These are phyloP conservation scores for Raddia distichophylla DNA, from an alignment of 176 grass and related monocot genomes.

Conservation along the genomic window DNA sequence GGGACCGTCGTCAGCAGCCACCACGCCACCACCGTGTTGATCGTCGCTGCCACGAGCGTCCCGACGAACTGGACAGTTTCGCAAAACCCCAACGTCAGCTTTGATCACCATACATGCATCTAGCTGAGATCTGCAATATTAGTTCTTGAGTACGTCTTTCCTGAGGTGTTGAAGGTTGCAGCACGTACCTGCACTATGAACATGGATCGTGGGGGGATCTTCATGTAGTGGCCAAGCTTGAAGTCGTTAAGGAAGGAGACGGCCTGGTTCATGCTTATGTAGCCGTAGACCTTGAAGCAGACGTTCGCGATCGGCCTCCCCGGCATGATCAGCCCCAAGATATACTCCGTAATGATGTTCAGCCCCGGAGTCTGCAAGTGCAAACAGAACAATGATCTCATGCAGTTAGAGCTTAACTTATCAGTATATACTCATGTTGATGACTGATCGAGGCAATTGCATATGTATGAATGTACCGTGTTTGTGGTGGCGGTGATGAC, in stretches of 20 bases:
- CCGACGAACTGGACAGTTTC: constrained; percentile 57
- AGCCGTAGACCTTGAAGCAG: constrained; percentile 96
- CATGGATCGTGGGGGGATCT: constrained; percentile 89
- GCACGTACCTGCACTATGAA: constrained; percentile 80
- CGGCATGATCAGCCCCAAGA: constrained; percentile 74
- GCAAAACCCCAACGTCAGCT: too few species aligned
- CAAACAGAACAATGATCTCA: not conserved
- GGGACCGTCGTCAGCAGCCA: constrained; percentile 78
- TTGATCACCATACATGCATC: too few species aligned
- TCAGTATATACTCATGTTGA: too few species aligned
- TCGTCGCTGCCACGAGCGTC: constrained; percentile 61
- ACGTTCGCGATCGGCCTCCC: constrained; percentile 89
- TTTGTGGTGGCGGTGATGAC: constrained; percentile 93
- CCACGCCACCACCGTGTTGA: constrained; percentile 78
- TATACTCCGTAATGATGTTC: constrained; percentile 82
- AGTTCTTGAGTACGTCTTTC: not conserved
- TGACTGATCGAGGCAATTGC: not conserved
- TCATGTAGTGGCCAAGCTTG: constrained; percentile 98
- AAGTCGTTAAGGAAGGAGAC: constrained; percentile 83
- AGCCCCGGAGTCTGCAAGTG: constrained; percentile 66
- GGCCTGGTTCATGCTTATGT: constrained; percentile 95
- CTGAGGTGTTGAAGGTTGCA: too few species aligned
- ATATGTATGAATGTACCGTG: constrained; percentile 40
- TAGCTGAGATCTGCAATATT: too few species aligned
- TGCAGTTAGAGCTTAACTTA: not conserved